Base-by-base conservation (phyloP, 306 rosid genomes). In the Purshia tridentata region DNA sequence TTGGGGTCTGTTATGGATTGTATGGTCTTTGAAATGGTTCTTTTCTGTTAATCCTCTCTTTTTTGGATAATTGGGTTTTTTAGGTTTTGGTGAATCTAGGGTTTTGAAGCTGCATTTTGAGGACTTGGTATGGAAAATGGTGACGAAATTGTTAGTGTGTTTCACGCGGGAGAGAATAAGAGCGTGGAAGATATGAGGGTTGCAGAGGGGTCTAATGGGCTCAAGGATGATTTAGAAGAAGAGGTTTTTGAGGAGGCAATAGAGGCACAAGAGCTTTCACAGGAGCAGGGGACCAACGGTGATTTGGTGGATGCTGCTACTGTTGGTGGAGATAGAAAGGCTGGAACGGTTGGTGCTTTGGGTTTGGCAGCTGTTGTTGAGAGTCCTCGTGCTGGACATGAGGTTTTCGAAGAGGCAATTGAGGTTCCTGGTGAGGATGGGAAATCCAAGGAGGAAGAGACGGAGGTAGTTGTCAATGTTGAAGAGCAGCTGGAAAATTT, bases 161-260 rank as follows among this genome's bases (percentile, higher is more conserved):
- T 77, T 76, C 70, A 76, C 22, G 71, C 41, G 80, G 86, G 53
- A 39, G 88, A 85, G 74, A 71, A 50, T n/a, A 76, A 83, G 76
- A 77, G 62, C 75, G 81, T 54, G 70, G 86, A 45, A 6, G 77
- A 40, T 63, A 87, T 77, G 75, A 69, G 67, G 51, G 35, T 48
- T 8, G 76, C 64, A 69, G 81, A 76, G 65, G 88, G 66, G 69
- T 79, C 87, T 72, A 82, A 76, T 18, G 82, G 83, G 19, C 41
- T 61, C 70, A 83, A 84, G 79, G 89, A 80, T 74, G 74, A 76
- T 48, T 78, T 69, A 41, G 84, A 40, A 62, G 89, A 77, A 8
- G 97, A 81, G 61, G 88, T 78, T 83, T 85, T 84, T 5, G 83
- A 86, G 87, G 91, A 89, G 86, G 91, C 86, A 2, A 20, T 81